Evolutionary conservation across 2,329 filamentous ascomycete species (phyloP).

Genomic region (Fusarium fujikuroi): DNA sequence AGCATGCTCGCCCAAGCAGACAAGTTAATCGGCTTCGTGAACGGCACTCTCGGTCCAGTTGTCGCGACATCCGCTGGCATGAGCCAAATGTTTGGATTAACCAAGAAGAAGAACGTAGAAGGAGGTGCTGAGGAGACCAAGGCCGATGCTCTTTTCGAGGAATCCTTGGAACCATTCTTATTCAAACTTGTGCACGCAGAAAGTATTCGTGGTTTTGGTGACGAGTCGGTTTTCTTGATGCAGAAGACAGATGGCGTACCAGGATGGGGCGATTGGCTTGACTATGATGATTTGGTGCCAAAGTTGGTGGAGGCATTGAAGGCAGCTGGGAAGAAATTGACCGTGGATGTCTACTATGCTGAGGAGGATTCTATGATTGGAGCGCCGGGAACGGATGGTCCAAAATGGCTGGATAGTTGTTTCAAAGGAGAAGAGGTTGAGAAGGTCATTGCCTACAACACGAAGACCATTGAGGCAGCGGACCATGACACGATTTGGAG

Average conservation of each 20-base stretch:
- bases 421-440: background rate
- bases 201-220: slow-evolving; percentile 9
- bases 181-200: slow-evolving; percentile 9
- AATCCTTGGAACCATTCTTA: background rate
- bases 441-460: background rate
- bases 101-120: background rate
- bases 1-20: slow-evolving; percentile 13
- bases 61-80: slow-evolving; percentile 14
- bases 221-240: slow-evolving; percentile 22
- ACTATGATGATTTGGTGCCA: slow-evolving; percentile 15
- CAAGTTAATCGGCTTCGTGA: slow-evolving; percentile 21
- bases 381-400: background rate
- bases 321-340: background rate
- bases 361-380: slow-evolving; percentile 25
- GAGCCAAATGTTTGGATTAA: slow-evolving; percentile 2
- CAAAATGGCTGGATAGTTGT: slow-evolving; percentile 11
- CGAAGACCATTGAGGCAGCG: background rate
- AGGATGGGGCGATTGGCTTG: slow-evolving; percentile 22
- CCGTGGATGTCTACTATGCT: slow-evolving; percentile 14
- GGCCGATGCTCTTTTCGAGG: slow-evolving; percentile 4
- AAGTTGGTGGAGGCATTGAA: background rate
- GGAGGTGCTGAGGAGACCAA: background rate
- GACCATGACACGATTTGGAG: slow-evolving; percentile 23
- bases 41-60: background rate
- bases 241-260: background rate